phyloP scores from a whole-genome alignment of 306 rosid species.

The Purshia tridentata region DNA sequence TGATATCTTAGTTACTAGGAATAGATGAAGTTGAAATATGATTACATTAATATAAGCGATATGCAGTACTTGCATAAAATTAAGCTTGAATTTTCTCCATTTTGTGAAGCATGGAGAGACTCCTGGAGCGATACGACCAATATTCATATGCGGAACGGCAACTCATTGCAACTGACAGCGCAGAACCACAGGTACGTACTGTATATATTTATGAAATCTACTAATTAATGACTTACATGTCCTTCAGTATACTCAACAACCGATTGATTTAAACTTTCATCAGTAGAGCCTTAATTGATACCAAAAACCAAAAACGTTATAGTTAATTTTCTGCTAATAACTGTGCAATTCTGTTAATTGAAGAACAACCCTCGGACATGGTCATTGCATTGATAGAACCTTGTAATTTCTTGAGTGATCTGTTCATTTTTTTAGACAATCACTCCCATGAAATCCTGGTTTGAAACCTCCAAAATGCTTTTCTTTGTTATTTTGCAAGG shows the following conservation, averaged over 20 bases:
- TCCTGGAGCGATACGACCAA: slow-evolving; percentile 65
- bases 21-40: no score
- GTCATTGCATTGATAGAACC: not conserved
- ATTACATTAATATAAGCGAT: no score
- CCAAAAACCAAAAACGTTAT: no score
- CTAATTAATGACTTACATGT: not conserved
- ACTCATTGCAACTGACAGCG: slow-evolving; percentile 15
- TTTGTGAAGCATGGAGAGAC: slow-evolving; percentile 51
- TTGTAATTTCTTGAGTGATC: not conserved
- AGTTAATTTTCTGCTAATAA: no score
- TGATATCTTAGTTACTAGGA: no score
- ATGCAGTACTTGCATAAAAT: no score
- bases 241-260: not conserved
- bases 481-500: no score
- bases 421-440: not conserved
- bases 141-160: slow-evolving; percentile 35
- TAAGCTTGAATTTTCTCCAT: not conserved
- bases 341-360: no score
- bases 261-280: not conserved
- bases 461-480: no score
- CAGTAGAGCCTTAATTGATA: no score
- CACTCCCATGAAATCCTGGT: no score
- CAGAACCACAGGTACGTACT: slow-evolving; percentile 61
- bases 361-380: not conserved
- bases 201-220: not conserved